phyloP scores from a whole-genome alignment of 139 green algal genomes.

The Picochlorum costavermella region DNA sequence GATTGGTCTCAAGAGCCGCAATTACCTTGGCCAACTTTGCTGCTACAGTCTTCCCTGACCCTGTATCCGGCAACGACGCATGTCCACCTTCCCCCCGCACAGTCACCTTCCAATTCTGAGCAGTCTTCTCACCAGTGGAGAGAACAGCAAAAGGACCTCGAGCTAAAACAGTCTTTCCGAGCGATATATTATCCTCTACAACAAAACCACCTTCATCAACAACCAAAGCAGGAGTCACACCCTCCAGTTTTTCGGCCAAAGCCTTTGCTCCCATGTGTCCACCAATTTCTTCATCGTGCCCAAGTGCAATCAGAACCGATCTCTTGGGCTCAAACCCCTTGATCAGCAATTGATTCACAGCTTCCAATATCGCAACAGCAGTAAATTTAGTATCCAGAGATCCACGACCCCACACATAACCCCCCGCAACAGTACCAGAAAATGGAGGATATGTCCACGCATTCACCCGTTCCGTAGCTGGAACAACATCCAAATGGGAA shows the following conservation, averaged over 20 bases:
- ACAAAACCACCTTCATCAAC: conserved; percentile 58
- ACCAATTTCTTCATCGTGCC: conserved; percentile 72
- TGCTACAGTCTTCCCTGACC: conserved; percentile 28
- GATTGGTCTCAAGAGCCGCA: conserved; percentile 15
- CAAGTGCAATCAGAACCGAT: conserved; percentile 58
- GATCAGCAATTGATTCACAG: conserved; percentile 38
- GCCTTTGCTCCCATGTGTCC: conserved; percentile 36
- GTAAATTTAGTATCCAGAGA: conserved; percentile 58
- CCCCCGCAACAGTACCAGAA: conserved; percentile 37
- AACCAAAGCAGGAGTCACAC: conserved; percentile 40
- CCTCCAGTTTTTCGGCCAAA: conserved; percentile 34
- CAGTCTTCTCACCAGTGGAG: conserved; percentile 53
- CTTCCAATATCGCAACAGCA: conserved; percentile 53
- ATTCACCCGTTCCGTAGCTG: conserved; percentile 16
- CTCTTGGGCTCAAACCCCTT: conserved; percentile 29
- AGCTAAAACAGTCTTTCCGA: neutral
- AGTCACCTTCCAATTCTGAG: conserved; percentile 15
- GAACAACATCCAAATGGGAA: conserved; percentile 70
- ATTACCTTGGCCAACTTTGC: conserved; percentile 33
- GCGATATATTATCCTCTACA: conserved; percentile 32
- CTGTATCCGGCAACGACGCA: conserved; percentile 47
- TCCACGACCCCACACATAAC: conserved; percentile 61
- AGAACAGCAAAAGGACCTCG: conserved; percentile 47
- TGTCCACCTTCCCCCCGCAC: conserved; percentile 50
- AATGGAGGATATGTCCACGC: conserved; percentile 61